Evolutionary conservation across 1,284 basidiomycete species (phyloP), one percentile per base, ranked within the genome.

Genomic region (Fomitopsis palustris): DNA sequence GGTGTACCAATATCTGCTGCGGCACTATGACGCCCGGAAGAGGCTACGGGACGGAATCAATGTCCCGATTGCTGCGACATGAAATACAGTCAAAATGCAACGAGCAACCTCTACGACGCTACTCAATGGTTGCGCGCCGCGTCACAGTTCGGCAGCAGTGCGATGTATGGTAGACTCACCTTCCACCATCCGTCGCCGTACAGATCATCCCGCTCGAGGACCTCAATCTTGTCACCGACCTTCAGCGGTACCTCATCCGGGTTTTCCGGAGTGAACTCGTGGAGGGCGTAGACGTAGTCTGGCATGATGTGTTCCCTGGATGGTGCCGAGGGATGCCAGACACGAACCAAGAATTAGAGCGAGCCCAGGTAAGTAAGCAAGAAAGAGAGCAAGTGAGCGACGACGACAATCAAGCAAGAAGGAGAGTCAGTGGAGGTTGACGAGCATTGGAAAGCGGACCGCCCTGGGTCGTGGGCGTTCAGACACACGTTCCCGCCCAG

Each of bases 151-250:
- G 37, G 35, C 53, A 37, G 53, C 37, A 54, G 37, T 29, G 37
- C 53, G 37, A 17, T 54, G 10, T 23, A 21, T 19, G 33, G 17
- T 10, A 37, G 41, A 79, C 91, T 75, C 69, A 95, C 95, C 85
- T 94, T 90, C 94, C 93, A 98, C 96, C 96, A 99, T n/a, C 96
- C 96, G 74, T 99, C 96, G 43, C 87, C 86, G 72, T 95, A 99
- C 59, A 87, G 78, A 64, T 99, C 96, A 73, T 99, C 96, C 76
- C 86, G 92, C 79, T 99, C 96, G 43, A 98, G 65, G 45, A 99
- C 87, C 68, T 92, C 85, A 69, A 99, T 95, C 62, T 84, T 81
- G 66, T 98, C 94, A 8, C 95, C 96, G 3, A 88, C 88, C 59
- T 78, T 81, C 74, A 99, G 98, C 4, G 87, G 74, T 54, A 98